Percentiles rank a stretch among this genome's conserved stretches.
phyloP scores from a whole-genome alignment of 1,139 yeast species.

The Petasospora rhodanensis region DNA sequence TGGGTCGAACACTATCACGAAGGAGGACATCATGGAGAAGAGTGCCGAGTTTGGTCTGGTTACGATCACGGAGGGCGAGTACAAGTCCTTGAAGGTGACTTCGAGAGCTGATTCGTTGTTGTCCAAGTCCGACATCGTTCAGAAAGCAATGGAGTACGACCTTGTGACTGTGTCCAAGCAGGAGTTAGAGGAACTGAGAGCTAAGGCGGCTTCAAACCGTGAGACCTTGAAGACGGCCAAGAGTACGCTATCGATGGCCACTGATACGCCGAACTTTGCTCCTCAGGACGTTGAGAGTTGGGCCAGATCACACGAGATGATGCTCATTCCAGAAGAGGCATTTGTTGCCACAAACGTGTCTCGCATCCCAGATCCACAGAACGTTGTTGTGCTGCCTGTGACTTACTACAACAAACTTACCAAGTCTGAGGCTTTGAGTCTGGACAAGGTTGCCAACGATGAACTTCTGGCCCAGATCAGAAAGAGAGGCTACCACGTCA shows the following conservation, averaged over 20 bases:
- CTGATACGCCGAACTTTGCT: conserved; percentile 4
- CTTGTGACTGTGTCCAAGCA: conserved; percentile 40
- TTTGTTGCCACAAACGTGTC: conserved; percentile 59
- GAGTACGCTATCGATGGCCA: conserved; percentile 6
- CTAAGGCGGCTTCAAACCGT: conserved; percentile 7
- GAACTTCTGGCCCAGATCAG: conserved; percentile 41
- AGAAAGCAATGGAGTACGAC: conserved; percentile 43
- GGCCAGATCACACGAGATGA: conserved; percentile 42
- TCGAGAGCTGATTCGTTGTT: conserved; percentile 11
- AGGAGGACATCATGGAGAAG: conserved; percentile 29
- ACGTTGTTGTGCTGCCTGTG: conserved; percentile 60
- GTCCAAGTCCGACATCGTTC: conserved; percentile 27
- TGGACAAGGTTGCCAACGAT: conserved; percentile 45
- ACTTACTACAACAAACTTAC: conserved; percentile 58
- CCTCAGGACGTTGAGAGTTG: conserved; percentile 21
- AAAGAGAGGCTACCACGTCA: conserved; percentile 42
- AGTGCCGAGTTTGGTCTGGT: conserved; percentile 33
- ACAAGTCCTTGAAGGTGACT: conserved; percentile 12
- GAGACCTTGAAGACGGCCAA: conserved; percentile 8
- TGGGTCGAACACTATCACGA: conserved; percentile 24
- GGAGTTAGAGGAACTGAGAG: conserved; percentile 26
- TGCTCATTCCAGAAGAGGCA: conserved; percentile 51
- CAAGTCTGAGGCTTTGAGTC: conserved; percentile 37
- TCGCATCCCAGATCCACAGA: conserved; percentile 48
- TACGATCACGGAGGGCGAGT: conserved; percentile 29